phyloP scores from a whole-genome alignment of 208 protist species.

The Acanthamoeba lenticulata region DNA sequence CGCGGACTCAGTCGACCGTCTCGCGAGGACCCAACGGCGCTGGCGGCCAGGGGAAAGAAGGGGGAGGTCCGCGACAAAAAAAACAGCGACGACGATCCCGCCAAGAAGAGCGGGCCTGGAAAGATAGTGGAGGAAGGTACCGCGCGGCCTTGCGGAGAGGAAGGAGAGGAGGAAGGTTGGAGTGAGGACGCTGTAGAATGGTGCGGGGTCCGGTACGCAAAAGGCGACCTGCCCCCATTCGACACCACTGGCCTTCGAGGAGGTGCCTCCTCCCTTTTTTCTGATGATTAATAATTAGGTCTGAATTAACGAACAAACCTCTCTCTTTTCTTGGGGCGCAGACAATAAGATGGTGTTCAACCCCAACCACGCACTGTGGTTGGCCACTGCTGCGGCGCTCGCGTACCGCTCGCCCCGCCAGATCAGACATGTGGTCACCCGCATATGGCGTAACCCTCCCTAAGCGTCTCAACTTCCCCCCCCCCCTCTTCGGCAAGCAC shows the following conservation, averaged over 20 bases:
- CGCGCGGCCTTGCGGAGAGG: background rate
- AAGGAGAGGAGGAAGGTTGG: background rate
- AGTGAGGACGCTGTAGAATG: background rate
- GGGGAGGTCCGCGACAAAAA: too few relatives aligned
- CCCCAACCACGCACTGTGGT: background rate
- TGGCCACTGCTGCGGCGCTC: background rate
- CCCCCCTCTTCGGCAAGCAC: too few relatives aligned
- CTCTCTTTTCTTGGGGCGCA: background rate
- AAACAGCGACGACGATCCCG: background rate
- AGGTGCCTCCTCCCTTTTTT: background rate
- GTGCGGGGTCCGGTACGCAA: background rate
- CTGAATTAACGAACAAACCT: too few relatives aligned
- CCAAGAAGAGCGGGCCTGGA: background rate
- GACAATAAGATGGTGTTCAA: background rate
- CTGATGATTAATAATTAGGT: too few relatives aligned
- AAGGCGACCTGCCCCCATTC: background rate
- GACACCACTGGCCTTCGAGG: background rate
- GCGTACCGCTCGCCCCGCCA: background rate
- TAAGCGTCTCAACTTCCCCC: too few relatives aligned
- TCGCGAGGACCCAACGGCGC: too few relatives aligned
- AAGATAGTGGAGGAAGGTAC: background rate
- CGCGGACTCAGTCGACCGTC: too few relatives aligned
- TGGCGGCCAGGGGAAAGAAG: too few relatives aligned
- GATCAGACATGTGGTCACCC: background rate
- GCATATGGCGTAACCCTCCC: conserved; percentile 51